Conservation (phyloP, 805 yeast genomes). For the fission yeast (Schizosaccharomyces pombe) region DNA sequence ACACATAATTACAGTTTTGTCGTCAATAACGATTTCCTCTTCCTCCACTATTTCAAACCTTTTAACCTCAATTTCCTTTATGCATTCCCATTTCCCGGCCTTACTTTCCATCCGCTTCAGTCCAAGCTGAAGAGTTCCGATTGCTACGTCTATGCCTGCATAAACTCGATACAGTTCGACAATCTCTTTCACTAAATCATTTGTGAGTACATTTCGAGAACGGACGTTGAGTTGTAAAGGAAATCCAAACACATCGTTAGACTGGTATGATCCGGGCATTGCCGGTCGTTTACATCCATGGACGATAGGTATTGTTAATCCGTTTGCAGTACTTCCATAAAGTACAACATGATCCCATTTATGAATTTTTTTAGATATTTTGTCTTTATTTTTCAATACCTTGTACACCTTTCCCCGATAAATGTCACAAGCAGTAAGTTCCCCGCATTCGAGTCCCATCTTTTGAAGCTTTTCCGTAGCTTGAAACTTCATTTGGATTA, state of each 20-base stretch:
- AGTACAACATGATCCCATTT: conserved; percentile 26
- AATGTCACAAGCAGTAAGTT: conserved; percentile 14
- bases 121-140: background rate
- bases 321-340: background rate
- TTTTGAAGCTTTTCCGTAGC: conserved; percentile 23
- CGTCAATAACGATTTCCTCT: conserved; percentile 30
- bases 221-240: conserved; percentile 3
- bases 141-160: background rate
- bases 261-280: conserved; percentile 14
- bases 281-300: background rate
- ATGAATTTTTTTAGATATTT: conserved; percentile 37
- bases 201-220: background rate
- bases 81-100: background rate
- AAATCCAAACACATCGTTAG: conserved; percentile 7
- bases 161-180: background rate
- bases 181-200: background rate
- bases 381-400: conserved; percentile 39
- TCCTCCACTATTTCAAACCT: background rate
- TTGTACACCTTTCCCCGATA: conserved; percentile 46
- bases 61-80: background rate
- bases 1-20: conserved; percentile 18
- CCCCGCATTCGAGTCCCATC: conserved; percentile 15
- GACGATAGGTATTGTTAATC: background rate
- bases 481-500: conserved; percentile 36
- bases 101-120: background rate